phyloP scores from a whole-genome alignment of 2,329 filamentous ascomycete genomes.

The Sphaerulina musiva region DNA sequence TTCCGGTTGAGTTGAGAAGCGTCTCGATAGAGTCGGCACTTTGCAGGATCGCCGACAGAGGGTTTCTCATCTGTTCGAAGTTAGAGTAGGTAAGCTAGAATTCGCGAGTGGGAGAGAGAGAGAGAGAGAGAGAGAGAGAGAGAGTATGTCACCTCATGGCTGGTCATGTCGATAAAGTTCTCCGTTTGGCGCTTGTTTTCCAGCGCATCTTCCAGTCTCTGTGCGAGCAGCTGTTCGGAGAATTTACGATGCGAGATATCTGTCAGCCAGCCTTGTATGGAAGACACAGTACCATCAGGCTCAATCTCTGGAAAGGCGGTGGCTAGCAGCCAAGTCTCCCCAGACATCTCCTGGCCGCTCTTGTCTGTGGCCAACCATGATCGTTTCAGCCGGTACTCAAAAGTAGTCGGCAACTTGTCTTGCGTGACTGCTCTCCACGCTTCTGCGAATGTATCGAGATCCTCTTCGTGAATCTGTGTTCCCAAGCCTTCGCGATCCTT shows the following conservation, averaged over 20 bases:
- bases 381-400: slow-evolving; percentile 36
- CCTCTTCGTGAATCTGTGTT: slow-evolving; percentile 31
- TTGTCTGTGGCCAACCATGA: slow-evolving; percentile 31
- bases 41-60: slow-evolving; percentile 36
- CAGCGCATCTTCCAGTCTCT: slow-evolving; percentile 33
- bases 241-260: slow-evolving; percentile 34
- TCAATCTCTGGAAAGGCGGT: slow-evolving; percentile 32
- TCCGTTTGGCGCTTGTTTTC: slow-evolving; percentile 35
- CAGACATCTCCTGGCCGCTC: slow-evolving; percentile 24
- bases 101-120: not conserved
- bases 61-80: slow-evolving; percentile 35
- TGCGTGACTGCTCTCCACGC: slow-evolving; percentile 31
- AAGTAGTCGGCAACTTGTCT: slow-evolving; percentile 31
- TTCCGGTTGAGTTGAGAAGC: slow-evolving; percentile 23
- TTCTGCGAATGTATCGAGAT: slow-evolving; percentile 30
- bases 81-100: too few species aligned
- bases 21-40: slow-evolving; percentile 40
- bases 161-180: slow-evolving; percentile 37
- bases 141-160: slow-evolving; percentile 42
- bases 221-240: slow-evolving; percentile 27
- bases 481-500: slow-evolving; percentile 9
- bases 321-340: slow-evolving; percentile 31
- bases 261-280: slow-evolving; percentile 32
- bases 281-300: slow-evolving; percentile 25
- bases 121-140: slow-evolving; percentile 33